Evolutionary conservation across 2,329 filamentous ascomycete genomes (phyloP), one percentile per base, ranked within the genome.

Genomic region (Phyllosticta capitalensis): DNA sequence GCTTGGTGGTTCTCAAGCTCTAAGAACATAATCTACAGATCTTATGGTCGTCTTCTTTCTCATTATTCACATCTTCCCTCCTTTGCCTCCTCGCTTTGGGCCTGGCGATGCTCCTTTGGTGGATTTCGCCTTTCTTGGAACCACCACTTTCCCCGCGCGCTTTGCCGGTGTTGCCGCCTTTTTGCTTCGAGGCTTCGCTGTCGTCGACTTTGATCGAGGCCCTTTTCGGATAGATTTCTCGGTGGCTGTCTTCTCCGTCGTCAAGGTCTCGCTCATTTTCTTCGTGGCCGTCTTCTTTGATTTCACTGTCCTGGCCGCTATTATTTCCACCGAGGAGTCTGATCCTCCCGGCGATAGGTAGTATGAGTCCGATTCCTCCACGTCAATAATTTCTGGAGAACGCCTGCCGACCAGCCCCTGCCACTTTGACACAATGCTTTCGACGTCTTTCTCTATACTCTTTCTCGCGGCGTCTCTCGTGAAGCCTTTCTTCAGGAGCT

Each of bases 401-500:
- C 22, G 19, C 50, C 50, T 52, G 9, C 17, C 24, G 21, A 24
- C n/a, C 58, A 26, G 2, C 19, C 58, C 58, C 48, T 56, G 26
- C 71, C 71, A 72, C 21, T 61, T 49, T 33, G 59, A 53, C 56
- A 71, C 55, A 3, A 66, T 61, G 1, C 48, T 59, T 55, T 69
- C 64, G 22, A 72, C 62, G 52, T 59, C 60, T 49, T 63, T 65
- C 45, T 61, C 61, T 0, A 69, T 65, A 5, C 49, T 56, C 30
- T 63, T 66, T 45, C 70, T 66, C 14, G 69, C 71, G 17, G 62
- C 63, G 1, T 67, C 63, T 51, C 60, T 65, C 1, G 30, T 53
- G 54, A 60, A 20, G 5, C 63, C 64, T 24, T 51, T 14, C 53
- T 57, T 55, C 58, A 79, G 61, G 50, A 78, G 62, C 38, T 56